Conservation (phyloP, 352 stramenopile genomes). For the Phytophthora multivora region DNA sequence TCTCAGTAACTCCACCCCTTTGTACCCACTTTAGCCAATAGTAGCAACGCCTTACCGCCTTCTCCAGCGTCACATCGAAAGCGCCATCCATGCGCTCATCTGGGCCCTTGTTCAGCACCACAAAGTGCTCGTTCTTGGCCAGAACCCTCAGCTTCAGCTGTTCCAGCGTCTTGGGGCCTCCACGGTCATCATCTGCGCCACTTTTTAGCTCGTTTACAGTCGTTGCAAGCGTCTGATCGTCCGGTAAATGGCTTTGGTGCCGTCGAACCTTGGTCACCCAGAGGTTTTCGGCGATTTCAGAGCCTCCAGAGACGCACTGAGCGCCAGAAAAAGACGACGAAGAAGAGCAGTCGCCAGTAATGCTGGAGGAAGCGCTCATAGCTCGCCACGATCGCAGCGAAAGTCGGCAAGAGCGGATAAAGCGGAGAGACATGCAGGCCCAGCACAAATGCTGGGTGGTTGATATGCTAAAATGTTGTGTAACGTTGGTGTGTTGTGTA, state of each 20-base stretch:
- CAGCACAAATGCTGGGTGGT: constrained; percentile 10
- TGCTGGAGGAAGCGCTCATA: constrained; percentile 21
- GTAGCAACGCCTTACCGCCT: constrained; percentile 49
- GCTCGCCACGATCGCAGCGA: constrained; percentile 5
- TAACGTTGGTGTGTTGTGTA: constrained; percentile 7
- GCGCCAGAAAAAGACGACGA: constrained; percentile 7
- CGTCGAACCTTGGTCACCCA: constrained; percentile 38
- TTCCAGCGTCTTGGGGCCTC: constrained; percentile 57
- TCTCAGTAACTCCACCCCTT: background rate
- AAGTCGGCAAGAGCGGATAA: constrained; percentile 17
- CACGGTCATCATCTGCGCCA: constrained; percentile 35
- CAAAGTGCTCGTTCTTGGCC: constrained; percentile 51
- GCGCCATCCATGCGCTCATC: constrained; percentile 87
- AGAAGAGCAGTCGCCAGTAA: background rate
- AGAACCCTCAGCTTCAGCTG: constrained; percentile 64
- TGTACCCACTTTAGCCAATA: background rate
- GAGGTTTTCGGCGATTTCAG: constrained; percentile 8
- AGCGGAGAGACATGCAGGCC: constrained; percentile 24
- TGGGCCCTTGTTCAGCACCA: constrained; percentile 82
- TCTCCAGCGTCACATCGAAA: constrained; percentile 91
- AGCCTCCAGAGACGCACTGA: background rate
- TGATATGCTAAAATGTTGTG: constrained; percentile 10
- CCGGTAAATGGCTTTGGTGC: constrained; percentile 56
- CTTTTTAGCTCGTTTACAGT: background rate
- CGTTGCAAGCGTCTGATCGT: constrained; percentile 8